phyloP scores from a whole-genome alignment of 2,329 filamentous ascomycete species.

The Alternaria arbusti region DNA sequence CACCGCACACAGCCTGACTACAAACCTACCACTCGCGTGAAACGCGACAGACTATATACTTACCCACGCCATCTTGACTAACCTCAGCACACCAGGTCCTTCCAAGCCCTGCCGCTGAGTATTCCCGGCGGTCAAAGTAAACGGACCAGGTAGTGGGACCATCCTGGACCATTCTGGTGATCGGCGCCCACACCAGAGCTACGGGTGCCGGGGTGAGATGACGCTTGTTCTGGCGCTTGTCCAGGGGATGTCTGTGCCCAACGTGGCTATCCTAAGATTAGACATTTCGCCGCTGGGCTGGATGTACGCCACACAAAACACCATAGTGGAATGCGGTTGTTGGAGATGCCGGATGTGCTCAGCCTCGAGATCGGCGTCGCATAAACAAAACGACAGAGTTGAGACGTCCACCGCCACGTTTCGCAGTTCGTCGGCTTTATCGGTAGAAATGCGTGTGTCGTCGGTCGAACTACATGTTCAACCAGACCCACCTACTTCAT shows the following conservation, averaged over 20 bases:
- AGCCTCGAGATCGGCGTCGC: not conserved
- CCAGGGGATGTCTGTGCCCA: not conserved
- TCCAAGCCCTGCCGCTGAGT: not conserved
- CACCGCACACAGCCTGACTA: not conserved
- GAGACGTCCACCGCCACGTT: no score
- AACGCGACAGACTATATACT: constrained; percentile 2
- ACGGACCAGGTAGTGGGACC: not conserved
- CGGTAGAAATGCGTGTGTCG: no score
- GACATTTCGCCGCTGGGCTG: constrained; percentile 5
- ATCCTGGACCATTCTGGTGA: not conserved
- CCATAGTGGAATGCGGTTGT: not conserved
- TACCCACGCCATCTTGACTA: not conserved
- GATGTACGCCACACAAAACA: not conserved
- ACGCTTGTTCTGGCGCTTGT: not conserved
- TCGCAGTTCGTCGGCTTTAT: not conserved
- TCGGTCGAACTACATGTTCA: not conserved
- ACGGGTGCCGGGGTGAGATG: constrained; percentile 1
- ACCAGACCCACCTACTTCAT: not conserved
- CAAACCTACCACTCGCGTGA: not conserved
- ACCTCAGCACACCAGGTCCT: not conserved
- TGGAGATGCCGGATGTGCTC: not conserved
- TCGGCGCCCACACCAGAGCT: not conserved
- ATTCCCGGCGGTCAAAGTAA: not conserved
- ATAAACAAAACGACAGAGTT: no score
- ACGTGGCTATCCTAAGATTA: constrained; percentile 8